Conservation (phyloP, 2,329 filamentous ascomycete genomes). For the Colletotrichum tropicale region DNA sequence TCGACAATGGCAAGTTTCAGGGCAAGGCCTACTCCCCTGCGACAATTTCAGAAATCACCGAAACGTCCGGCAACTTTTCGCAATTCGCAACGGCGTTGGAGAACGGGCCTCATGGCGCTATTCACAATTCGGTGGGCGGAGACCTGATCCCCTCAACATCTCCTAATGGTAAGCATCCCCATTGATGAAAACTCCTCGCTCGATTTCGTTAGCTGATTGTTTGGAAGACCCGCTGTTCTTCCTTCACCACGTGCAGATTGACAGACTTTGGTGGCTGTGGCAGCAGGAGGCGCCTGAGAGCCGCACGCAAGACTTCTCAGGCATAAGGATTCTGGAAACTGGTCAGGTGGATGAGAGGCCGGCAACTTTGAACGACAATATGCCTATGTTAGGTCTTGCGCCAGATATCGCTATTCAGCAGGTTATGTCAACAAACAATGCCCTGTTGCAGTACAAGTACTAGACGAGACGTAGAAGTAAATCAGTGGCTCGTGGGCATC, state of each 20-base stretch:
- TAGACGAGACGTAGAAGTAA: too few relatives aligned
- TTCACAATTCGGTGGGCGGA: slow-evolving; percentile 27
- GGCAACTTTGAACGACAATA: slow-evolving; percentile 9
- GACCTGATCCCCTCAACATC: slow-evolving; percentile 31
- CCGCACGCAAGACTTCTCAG: slow-evolving; percentile 6
- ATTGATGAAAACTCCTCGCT: background rate
- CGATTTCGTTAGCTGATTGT: background rate
- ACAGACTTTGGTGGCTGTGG: slow-evolving; percentile 25
- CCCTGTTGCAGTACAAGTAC: slow-evolving; percentile 16
- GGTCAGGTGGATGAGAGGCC: background rate
- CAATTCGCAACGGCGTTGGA: slow-evolving; percentile 24
- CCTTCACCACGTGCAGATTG: slow-evolving; percentile 24
- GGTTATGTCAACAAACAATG: slow-evolving; percentile 14
- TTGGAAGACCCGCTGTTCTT: slow-evolving; percentile 24
- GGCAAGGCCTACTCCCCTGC: background rate
- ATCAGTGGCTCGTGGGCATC: fast-evolving
- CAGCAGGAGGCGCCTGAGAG: slow-evolving; percentile 6
- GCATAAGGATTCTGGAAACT: background rate
- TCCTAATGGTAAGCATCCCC: slow-evolving; percentile 21
- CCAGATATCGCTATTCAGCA: slow-evolving; percentile 2
- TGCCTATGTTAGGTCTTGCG: slow-evolving; percentile 18
- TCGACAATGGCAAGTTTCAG: background rate
- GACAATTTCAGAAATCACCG: slow-evolving; percentile 15
- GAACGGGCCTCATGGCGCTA: slow-evolving; percentile 28
- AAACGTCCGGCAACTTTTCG: slow-evolving; percentile 15